Percentiles rank a stretch among this genome's conserved stretches.
These are phyloP conservation scores for Striga hermonthica DNA, from an alignment of 305 asterid genomes.

Conservation along the genomic window DNA sequence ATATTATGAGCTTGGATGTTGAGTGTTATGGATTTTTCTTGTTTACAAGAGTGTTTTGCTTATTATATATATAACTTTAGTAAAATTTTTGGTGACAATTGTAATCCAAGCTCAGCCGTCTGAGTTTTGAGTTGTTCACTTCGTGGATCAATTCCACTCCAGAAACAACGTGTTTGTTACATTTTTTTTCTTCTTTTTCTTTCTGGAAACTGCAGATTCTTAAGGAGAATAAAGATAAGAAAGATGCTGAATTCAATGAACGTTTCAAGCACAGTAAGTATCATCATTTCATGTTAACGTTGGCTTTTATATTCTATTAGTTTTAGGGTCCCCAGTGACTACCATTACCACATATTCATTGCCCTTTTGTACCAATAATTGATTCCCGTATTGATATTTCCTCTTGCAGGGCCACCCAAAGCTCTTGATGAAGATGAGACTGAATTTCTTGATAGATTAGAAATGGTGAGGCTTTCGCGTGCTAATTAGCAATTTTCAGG, in stretches of 20 bases:
- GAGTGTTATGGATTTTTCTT: background rate
- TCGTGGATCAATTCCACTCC: background rate
- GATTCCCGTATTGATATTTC: slow-evolving; percentile 22
- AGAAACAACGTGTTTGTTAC: no score
- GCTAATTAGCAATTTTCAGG: slow-evolving; percentile 12
- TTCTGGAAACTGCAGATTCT: slow-evolving; percentile 49
- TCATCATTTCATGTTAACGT: slow-evolving; percentile 10
- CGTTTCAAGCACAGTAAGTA: slow-evolving; percentile 83
- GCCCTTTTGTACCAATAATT: background rate
- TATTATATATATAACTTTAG: background rate
- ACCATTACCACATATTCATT: background rate
- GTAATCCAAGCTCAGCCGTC: background rate
- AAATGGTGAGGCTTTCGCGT: slow-evolving; percentile 51
- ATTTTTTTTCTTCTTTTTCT: slow-evolving; percentile 1
- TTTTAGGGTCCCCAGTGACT: no score
- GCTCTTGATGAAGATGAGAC: slow-evolving; percentile 97
- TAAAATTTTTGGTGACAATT: no score
- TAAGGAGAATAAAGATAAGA: slow-evolving; percentile 85
- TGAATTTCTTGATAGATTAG: slow-evolving; percentile 79
- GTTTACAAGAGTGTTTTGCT: background rate
- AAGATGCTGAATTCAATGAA: slow-evolving; percentile 85
- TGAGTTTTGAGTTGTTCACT: background rate
- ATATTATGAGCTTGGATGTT: no score
- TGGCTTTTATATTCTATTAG: no score
- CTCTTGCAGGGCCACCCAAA: slow-evolving; percentile 82